Evolutionary conservation across 352 stramenopile species (phyloP), one percentile per base, ranked within the genome.

Genomic region (Thraustochytrium sp.): DNA sequence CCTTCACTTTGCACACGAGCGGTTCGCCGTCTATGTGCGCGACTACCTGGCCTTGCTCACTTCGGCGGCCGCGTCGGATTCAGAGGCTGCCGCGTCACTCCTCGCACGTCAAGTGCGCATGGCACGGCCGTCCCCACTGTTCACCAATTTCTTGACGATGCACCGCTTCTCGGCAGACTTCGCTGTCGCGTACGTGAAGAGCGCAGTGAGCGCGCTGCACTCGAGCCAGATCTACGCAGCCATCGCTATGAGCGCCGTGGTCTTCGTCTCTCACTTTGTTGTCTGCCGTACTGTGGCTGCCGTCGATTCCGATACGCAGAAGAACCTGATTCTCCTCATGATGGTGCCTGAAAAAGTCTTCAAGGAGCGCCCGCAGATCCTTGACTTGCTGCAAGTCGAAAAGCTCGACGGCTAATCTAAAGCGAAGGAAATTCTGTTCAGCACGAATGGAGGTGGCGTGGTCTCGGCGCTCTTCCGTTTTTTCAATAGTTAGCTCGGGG

Each of bases 281-380:
- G 56, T 82, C n/a, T 68, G 26, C 26, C 29, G 74, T 13, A 18
- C 29, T 18, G 74, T 55, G 26, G 11, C n/a, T 8, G 29, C n/a
- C 21, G 40, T 82, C 13, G 74, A 82, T 18, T 46, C 31, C 4
- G 74, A 82, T 37, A 82, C 74, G 3, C 65, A 73, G 61, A 46
- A 73, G 16, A 82, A 76, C 56, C 40, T 82, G 9, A 82, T 82
- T 42, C 49, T 82, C 9, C 16, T 82, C 18, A 46, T 76, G 31
- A 82, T 73, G 53, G n/a, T 82, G 51, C 74, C 74, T 16, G 74
- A 76, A 18, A 76, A 76, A 16, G 74, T 51, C 4, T 82, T 82
- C n/a, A 46, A 55, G 31, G 23, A 82, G 23, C 8, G 53, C 4
- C 74, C 74, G 4, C 49, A 73, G 26, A 42, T 82, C 36, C 31